A percentile compares a stretch with the other conserved stretches of the same genome.
Evolutionary conservation across 1,284 basidiomycete species (phyloP).

Genomic region (Trametes sp.): DNA sequence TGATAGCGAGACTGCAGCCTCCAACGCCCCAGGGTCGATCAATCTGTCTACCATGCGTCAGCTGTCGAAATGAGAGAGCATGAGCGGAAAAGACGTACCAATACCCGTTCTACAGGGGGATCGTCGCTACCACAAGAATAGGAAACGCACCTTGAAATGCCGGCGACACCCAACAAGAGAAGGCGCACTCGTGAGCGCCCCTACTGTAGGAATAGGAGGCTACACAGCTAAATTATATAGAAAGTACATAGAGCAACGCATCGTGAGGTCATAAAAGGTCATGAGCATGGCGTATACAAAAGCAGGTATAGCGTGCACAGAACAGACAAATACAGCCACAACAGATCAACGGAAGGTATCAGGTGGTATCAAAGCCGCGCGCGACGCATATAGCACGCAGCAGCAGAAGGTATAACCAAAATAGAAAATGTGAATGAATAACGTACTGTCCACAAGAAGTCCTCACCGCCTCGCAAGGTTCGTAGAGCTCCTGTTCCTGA

Average conservation of each 20-base stretch:
- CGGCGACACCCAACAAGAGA: no score
- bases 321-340: not conserved
- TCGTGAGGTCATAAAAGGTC: slow-evolving; percentile 2
- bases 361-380: slow-evolving; percentile 5
- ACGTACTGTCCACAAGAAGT: not conserved
- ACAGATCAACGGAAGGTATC: not conserved
- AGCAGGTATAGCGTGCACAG: not conserved
- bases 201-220: not conserved
- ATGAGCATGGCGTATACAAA: not conserved
- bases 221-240: slow-evolving; percentile 1
- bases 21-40: no score
- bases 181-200: no score
- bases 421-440: not conserved
- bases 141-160: not conserved
- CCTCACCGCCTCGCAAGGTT: slow-evolving; percentile 39
- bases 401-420: slow-evolving; percentile 14
- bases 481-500: slow-evolving; percentile 39
- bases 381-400: not conserved
- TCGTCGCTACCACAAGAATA: no score
- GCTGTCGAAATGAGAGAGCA: no score
- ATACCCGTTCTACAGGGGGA: no score
- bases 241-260: not conserved
- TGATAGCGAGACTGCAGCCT: no score
- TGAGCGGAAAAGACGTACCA: no score
- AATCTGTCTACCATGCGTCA: no score